These are phyloP conservation scores for Pythium monospermum DNA, from an alignment of 352 stramenopile genomes.

Conservation along the genomic window DNA sequence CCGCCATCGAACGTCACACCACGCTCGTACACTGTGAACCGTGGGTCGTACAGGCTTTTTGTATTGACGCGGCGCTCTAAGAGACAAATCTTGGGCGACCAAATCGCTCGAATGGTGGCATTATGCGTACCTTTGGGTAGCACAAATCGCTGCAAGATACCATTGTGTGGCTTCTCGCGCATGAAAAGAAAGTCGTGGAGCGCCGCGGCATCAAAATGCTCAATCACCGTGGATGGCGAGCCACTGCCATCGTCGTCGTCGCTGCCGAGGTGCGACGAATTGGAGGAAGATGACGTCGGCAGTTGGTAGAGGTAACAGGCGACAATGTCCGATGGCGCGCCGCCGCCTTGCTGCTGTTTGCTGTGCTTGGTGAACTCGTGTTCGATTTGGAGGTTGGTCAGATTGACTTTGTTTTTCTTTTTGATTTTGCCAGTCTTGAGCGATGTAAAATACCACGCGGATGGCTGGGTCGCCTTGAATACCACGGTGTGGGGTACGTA, in stretches of 20 bases:
- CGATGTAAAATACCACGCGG: constrained; percentile 95
- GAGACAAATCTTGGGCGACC: constrained; percentile 94
- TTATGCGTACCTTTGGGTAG: constrained; percentile 90
- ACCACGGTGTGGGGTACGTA: constrained; percentile 93
- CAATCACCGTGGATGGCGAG: constrained; percentile 60
- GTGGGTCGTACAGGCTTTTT: constrained; percentile 86
- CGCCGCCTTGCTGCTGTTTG: constrained; percentile 17
- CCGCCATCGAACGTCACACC: constrained; percentile 92
- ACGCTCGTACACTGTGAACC: constrained; percentile 92
- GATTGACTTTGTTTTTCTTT: constrained; percentile 88
- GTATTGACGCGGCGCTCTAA: constrained; percentile 90
- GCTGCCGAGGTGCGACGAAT: too few relatives aligned
- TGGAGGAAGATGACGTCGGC: constrained; percentile 6
- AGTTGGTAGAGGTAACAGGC: constrained; percentile 86
- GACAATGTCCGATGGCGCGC: constrained; percentile 77
- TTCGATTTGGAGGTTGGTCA: constrained; percentile 92
- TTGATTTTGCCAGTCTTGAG: constrained; percentile 81
- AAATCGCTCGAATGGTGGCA: constrained; percentile 89
- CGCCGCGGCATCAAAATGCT: constrained; percentile 88
- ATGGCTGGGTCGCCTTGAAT: constrained; percentile 90
- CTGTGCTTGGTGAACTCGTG: constrained; percentile 89
- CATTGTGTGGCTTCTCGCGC: constrained; percentile 85
- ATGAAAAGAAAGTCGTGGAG: constrained; percentile 93
- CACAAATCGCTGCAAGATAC: constrained; percentile 94
- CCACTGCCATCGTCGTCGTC: background rate